Percentiles rank a stretch among this genome's conserved stretches.
Conservation (phyloP, 2,329 filamentous ascomycete species). For the Fusarium phyllophilum region DNA sequence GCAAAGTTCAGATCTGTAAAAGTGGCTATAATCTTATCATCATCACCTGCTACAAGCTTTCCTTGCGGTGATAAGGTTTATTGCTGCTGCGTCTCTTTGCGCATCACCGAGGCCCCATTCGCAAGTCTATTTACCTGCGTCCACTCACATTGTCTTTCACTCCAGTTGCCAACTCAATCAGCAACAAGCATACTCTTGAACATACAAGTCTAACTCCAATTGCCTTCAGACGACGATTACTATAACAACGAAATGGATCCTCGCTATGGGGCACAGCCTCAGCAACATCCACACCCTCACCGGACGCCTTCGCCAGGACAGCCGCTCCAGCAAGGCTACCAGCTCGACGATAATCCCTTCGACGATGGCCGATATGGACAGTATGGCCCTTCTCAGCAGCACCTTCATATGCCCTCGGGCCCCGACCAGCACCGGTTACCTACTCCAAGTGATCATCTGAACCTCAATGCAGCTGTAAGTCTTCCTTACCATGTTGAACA, state of each 20-base stretch:
- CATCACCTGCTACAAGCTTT: neutral
- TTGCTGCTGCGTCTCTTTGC: constrained; percentile 21
- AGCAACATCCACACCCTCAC: constrained; percentile 52
- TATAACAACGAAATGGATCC: constrained; percentile 68
- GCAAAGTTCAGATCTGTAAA: neutral
- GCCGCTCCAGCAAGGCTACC: constrained; percentile 78
- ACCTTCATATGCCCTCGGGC: constrained; percentile 45
- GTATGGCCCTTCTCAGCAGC: constrained; percentile 37
- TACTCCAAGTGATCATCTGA: constrained; percentile 79
- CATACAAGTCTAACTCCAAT: constrained; percentile 35
- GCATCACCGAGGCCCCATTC: constrained; percentile 30
- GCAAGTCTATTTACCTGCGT: constrained; percentile 9
- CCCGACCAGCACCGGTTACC: constrained; percentile 52
- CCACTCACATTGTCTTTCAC: constrained; percentile 3
- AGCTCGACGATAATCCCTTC: constrained; percentile 76
- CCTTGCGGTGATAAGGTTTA: constrained; percentile 4
- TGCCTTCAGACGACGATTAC: constrained; percentile 64
- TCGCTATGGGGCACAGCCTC: constrained; percentile 35
- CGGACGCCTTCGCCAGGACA: constrained; percentile 81
- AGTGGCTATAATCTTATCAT: neutral
- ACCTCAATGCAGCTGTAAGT: constrained; percentile 86
- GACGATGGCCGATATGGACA: constrained; percentile 78
- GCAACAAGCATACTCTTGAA: constrained; percentile 3
- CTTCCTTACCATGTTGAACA: neutral
- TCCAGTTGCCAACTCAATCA: constrained; percentile 14